A percentile compares a stretch with the other conserved stretches of the same genome.
phyloP scores from a whole-genome alignment of 169 alveolate genomes.

The Amoebophrya sp. region DNA sequence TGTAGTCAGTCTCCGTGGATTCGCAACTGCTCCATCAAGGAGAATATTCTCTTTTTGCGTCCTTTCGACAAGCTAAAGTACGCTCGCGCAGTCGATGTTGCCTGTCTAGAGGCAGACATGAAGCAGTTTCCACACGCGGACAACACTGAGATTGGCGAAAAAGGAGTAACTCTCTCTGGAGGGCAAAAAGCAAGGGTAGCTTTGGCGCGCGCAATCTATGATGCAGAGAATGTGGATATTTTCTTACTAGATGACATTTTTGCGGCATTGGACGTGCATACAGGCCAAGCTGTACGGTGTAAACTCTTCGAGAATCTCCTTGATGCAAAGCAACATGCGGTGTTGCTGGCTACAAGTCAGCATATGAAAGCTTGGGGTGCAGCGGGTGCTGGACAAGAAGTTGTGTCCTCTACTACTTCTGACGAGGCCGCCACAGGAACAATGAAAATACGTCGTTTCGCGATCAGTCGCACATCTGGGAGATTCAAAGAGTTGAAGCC shows the following conservation, averaged over 20 bases:
- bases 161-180: background rate
- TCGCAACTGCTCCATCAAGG: background rate
- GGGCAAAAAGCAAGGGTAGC: background rate
- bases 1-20: background rate
- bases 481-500: too few species aligned
- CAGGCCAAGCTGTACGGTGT: background rate
- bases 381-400: too few species aligned
- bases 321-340: background rate
- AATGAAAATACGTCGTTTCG: too few species aligned
- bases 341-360: slow-evolving; percentile 12
- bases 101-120: background rate
- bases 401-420: too few species aligned
- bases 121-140: background rate
- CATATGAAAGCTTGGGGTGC: background rate
- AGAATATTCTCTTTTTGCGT: background rate
- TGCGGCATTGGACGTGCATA: background rate
- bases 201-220: background rate
- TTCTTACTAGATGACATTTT: background rate
- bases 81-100: background rate
- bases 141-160: background rate
- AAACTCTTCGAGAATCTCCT: background rate
- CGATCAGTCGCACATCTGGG: too few species aligned
- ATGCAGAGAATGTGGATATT: background rate
- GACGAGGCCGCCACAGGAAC: too few species aligned
- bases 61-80: background rate